Evolutionary conservation across 257 asterid genomes (phyloP).

Genomic region (Coffea canephora): DNA sequence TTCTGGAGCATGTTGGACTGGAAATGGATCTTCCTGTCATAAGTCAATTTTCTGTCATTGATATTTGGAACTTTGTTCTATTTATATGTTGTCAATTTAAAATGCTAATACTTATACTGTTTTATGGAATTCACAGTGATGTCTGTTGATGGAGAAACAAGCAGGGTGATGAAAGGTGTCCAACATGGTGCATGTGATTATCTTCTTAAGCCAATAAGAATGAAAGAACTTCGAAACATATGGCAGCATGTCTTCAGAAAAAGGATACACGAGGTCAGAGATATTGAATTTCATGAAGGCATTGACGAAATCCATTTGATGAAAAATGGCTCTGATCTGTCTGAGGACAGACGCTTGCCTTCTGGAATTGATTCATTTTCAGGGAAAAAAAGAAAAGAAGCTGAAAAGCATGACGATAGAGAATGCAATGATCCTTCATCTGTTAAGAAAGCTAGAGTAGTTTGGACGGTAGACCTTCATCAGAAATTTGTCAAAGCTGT

Average conservation of each 20-base stretch:
- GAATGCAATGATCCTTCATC: constrained; percentile 44
- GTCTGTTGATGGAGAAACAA: constrained; percentile 78
- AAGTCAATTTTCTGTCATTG: constrained; percentile 44
- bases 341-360: constrained; percentile 46
- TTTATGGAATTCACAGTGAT: constrained; percentile 47
- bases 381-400: constrained; percentile 63
- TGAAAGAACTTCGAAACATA: constrained; percentile 74
- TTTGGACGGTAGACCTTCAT: constrained; percentile 72
- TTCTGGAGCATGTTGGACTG: constrained; percentile 88
- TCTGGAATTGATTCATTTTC: constrained; percentile 43
- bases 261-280: constrained; percentile 53
- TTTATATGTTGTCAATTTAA: neutral
- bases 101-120: neutral
- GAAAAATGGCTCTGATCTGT: constrained; percentile 40
- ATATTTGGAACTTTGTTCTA: neutral
- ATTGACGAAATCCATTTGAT: constrained; percentile 37
- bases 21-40: constrained; percentile 98
- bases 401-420: constrained; percentile 50
- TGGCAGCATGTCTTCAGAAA: constrained; percentile 86
- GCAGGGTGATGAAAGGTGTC: constrained; percentile 81
- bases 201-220: constrained; percentile 73
- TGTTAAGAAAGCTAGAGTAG: constrained; percentile 73
- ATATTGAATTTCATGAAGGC: constrained; percentile 36
- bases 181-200: constrained; percentile 85
- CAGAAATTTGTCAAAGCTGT: constrained; percentile 70